phyloP scores from a whole-genome alignment of 495 filamentous ascomycete species.

The Parmelia sp. region DNA sequence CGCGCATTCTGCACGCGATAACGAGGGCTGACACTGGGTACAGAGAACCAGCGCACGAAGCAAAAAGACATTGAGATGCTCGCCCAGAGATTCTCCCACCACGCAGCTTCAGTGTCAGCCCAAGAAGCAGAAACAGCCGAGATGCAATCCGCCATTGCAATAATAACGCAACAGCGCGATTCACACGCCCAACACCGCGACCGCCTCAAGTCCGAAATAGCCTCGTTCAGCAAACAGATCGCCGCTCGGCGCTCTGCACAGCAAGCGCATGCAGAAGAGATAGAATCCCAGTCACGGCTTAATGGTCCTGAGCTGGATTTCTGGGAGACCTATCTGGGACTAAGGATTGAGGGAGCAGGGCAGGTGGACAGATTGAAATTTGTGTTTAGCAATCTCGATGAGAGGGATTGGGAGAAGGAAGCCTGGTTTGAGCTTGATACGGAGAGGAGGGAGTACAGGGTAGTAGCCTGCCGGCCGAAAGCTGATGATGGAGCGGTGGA shows the following conservation, averaged over 20 bases:
- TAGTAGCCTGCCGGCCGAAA: slow-evolving; percentile 72
- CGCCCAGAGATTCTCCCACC: slow-evolving; percentile 64
- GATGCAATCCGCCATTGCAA: slow-evolving; percentile 73
- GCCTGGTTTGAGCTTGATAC: slow-evolving; percentile 89
- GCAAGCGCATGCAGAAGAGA: slow-evolving; percentile 52
- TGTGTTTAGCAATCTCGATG: slow-evolving; percentile 79
- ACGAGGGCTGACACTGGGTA: slow-evolving; percentile 24
- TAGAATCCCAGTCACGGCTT: slow-evolving; percentile 72
- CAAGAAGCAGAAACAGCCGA: slow-evolving; percentile 83
- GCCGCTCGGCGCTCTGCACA: slow-evolving; percentile 56
- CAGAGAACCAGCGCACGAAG: slow-evolving; percentile 87
- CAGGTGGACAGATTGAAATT: slow-evolving; percentile 82
- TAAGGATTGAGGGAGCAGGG: slow-evolving; percentile 86
- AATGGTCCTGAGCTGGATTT: slow-evolving; percentile 91
- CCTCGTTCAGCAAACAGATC: slow-evolving; percentile 64
- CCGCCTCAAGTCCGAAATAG: slow-evolving; percentile 68
- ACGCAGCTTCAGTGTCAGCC: slow-evolving; percentile 74
- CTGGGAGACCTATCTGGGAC: slow-evolving; percentile 84
- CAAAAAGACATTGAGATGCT: slow-evolving; percentile 81
- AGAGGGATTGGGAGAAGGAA: slow-evolving; percentile 82
- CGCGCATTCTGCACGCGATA: neutral
- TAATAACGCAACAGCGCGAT: slow-evolving; percentile 70
- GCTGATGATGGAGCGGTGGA: slow-evolving; percentile 67
- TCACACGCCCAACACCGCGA: slow-evolving; percentile 65
- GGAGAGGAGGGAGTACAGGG: slow-evolving; percentile 72